Conservation (phyloP, 1,284 basidiomycete genomes). For the Cyathus olla region DNA sequence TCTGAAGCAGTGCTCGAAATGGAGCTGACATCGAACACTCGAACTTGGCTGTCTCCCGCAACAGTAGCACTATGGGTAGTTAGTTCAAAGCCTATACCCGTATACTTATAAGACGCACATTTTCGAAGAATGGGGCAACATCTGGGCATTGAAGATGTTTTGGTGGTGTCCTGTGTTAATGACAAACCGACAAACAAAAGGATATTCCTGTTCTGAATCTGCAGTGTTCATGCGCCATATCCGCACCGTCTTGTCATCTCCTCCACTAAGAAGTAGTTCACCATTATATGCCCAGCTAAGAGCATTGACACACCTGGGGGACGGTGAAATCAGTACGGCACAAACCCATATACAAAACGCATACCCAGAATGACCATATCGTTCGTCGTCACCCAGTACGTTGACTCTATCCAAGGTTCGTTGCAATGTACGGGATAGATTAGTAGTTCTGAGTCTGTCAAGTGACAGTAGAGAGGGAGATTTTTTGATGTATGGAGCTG, state of each 20-base stretch:
- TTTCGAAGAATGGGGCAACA: constrained; percentile 80
- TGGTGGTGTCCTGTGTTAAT: constrained; percentile 85
- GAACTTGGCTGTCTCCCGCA: constrained; percentile 84
- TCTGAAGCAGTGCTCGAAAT: constrained; percentile 46
- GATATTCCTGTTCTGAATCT: constrained; percentile 73
- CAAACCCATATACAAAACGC: constrained; percentile 18
- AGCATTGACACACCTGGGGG: constrained; percentile 83
- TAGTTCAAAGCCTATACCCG: background rate
- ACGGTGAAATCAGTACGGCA: background rate
- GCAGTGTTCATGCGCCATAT: constrained; percentile 42
- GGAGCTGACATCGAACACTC: constrained; percentile 83
- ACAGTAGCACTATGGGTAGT: constrained; percentile 70
- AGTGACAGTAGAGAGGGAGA: constrained; percentile 19
- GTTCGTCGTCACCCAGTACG: constrained; percentile 66
- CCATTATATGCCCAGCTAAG: constrained; percentile 87
- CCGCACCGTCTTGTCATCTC: constrained; percentile 86
- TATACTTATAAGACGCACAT: constrained; percentile 56
- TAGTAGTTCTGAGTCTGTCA: constrained; percentile 28
- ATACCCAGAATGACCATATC: constrained; percentile 74
- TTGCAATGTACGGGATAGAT: constrained; percentile 27
- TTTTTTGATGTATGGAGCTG: background rate
- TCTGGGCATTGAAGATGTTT: constrained; percentile 91
- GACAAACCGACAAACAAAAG: constrained; percentile 70
- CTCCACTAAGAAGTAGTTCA: constrained; percentile 78
- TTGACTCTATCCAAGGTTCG: constrained; percentile 55